Percentiles rank a stretch among this genome's conserved stretches.
Conservation (phyloP, 2,329 filamentous ascomycete genomes). For the Leptoxyphium fumago region DNA sequence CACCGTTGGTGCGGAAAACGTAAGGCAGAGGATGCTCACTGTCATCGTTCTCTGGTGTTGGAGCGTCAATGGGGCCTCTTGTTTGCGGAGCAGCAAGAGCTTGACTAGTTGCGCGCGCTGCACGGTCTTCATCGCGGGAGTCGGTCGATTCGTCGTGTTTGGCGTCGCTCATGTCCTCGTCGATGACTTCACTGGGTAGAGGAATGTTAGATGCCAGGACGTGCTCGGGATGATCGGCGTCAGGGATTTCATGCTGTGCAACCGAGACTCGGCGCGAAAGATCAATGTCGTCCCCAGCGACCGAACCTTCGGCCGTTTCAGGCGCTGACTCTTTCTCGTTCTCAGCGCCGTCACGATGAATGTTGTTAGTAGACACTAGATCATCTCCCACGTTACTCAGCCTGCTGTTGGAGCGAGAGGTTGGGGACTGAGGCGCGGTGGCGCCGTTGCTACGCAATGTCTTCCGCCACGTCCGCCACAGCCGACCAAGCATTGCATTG, state of each 20-base stretch:
- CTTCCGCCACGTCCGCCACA: constrained; percentile 96
- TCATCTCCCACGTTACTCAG: not conserved
- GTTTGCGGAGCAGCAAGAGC: not conserved
- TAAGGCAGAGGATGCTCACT: not conserved
- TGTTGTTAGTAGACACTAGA: not conserved
- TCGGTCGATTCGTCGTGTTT: constrained; percentile 58
- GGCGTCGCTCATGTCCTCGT: constrained; percentile 63
- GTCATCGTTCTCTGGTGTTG: not conserved
- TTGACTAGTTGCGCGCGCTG: not conserved
- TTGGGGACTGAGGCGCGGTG: not conserved
- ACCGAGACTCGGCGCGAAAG: constrained; percentile 8
- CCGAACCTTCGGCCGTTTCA: not conserved
- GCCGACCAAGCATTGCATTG: constrained; percentile 70
- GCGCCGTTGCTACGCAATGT: constrained; percentile 39
- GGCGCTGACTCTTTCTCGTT: not conserved
- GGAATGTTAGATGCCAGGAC: constrained; percentile 45
- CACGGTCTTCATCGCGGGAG: constrained; percentile 44
- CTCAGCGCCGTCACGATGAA: not conserved
- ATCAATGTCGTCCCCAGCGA: not conserved
- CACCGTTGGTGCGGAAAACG: constrained; percentile 21
- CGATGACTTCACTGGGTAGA: constrained; percentile 47
- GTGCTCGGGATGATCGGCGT: constrained; percentile 24
- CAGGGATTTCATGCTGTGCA: constrained; percentile 16
- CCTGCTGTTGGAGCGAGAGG: not conserved
- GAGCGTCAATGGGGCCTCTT: not conserved